Evolutionary conservation across 768 basidiomycete genomes (phyloP), one percentile per base, ranked within the genome.

Genomic region (Amylocystis lapponica): DNA sequence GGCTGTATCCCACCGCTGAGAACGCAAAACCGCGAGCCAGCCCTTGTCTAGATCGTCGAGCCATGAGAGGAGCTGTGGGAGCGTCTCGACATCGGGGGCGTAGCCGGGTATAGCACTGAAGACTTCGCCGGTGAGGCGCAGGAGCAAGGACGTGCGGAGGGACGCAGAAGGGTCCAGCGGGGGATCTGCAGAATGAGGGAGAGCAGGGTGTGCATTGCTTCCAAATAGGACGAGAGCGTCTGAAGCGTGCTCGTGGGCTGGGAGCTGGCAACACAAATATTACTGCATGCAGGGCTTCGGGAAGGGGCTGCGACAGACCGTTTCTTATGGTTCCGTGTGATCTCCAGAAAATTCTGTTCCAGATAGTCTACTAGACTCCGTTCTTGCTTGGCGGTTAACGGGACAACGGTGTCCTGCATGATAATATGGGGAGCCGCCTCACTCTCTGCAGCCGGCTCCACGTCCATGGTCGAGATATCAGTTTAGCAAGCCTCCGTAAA

Each of bases 41-140:
- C 78, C 83, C 39, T 78, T 71, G 60, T 90, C 87, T 27, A 90
- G 71, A 53, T 86, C 80, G 55, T 79, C 76, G 20, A 89, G 64
- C 67, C 79, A 84, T 47, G 82, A 78, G 20, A 84, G 66, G 5
- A 86, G 68, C 27, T 72, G 65, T 25, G 64, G 70, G 2, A 90
- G 61, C 12, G 66, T 62, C 6, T 65, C 59, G 17, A 62, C 47
- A 13, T 68, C 60, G 1, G 76, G 69, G 3, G 65, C 60, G 55
- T 90, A 90, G 5, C 84, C 83, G 4, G 74, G 64, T 8, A 86
- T 72, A 9, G 76, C 70, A 45, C 60, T 64, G 50, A 89, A 64
- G 14, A 78, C 68, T 36, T 88, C 86, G 41, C 77, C 76, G 3
- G 84, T 88, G 7, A 88, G 66, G 21, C 79, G 80, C 19, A 90